These are phyloP conservation scores for Geotrichum restrictum DNA, from an alignment of 1,139 yeast genomes.

Conservation along the genomic window DNA sequence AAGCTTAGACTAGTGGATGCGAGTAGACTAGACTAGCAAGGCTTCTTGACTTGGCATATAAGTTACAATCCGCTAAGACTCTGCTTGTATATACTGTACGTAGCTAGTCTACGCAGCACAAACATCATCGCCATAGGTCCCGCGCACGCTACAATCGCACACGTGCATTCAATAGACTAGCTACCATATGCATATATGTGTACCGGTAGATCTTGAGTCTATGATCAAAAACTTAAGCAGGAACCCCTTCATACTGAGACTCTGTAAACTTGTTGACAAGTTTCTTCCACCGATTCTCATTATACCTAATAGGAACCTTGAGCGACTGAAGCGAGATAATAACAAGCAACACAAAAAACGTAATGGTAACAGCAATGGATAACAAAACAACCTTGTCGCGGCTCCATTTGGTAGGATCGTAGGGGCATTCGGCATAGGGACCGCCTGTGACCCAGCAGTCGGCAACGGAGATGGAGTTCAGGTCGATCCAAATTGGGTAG, in stretches of 20 bases:
- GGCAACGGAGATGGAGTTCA: constrained; percentile 69
- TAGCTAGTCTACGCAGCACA: too few species aligned
- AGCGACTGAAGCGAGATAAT: constrained; percentile 34
- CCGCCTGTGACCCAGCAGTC: constrained; percentile 90
- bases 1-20: too few species aligned
- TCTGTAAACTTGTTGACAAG: constrained; percentile 45
- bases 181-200: too few species aligned
- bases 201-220: too few species aligned
- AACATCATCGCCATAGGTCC: too few species aligned
- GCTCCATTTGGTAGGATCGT: constrained; percentile 49
- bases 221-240: constrained; percentile 40
- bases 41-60: too few species aligned
- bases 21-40: too few species aligned
- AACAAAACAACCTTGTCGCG: constrained; percentile 60
- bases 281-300: constrained; percentile 55
- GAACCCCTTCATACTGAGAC: constrained; percentile 59
- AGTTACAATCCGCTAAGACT: too few species aligned
- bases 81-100: too few species aligned
- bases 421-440: constrained; percentile 73
- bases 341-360: constrained; percentile 48
- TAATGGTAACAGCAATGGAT: constrained; percentile 62
- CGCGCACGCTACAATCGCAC: too few species aligned
- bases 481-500: constrained; percentile 66
- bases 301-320: constrained; percentile 51
- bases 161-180: too few species aligned